These are phyloP conservation scores for Daldinia eschscholtzii DNA, from an alignment of 2,329 filamentous ascomycete genomes.

Conservation along the genomic window DNA sequence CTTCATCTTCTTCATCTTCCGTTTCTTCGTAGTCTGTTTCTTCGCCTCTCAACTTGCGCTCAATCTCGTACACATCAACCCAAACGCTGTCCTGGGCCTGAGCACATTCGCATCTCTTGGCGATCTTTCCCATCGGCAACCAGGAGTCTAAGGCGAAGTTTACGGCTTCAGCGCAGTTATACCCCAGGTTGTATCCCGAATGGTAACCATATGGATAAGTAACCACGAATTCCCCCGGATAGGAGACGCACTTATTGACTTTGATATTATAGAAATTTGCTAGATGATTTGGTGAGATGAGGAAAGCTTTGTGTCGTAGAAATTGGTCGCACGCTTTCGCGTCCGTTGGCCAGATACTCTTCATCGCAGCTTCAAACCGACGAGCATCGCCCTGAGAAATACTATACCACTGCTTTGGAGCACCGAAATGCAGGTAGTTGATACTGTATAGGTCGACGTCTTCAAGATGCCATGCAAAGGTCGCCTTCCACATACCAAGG, in stretches of 20 bases:
- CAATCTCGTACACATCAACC: slow-evolving; percentile 96
- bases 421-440: slow-evolving; percentile 99
- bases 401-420: slow-evolving; percentile 99
- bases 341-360: slow-evolving; percentile 92
- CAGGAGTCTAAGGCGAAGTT: slow-evolving; percentile 97
- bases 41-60: slow-evolving; percentile 92
- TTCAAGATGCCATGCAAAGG: slow-evolving; percentile 98
- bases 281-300: slow-evolving; percentile 91
- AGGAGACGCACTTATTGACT: slow-evolving; percentile 94
- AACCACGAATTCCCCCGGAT: slow-evolving; percentile 97
- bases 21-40: slow-evolving; percentile 86
- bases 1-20: slow-evolving; percentile 77
- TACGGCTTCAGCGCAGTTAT: slow-evolving; percentile 98
- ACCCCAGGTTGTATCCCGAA: slow-evolving; percentile 96
- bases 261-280: slow-evolving; percentile 92
- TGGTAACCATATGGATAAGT: slow-evolving; percentile 99
- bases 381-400: slow-evolving; percentile 96
- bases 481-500: slow-evolving; percentile 99
- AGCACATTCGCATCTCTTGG: slow-evolving; percentile 96
- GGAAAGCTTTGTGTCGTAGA: slow-evolving; percentile 94
- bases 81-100: slow-evolving; percentile 97
- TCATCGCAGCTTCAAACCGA: slow-evolving; percentile 95
- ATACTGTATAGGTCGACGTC: slow-evolving; percentile 99
- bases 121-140: slow-evolving; percentile 94
- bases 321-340: slow-evolving; percentile 97